A percentile compares a stretch with the other conserved stretches of the same genome.
These are phyloP conservation scores for Crithidia acanthocephali DNA, from an alignment of 208 protist species.

Conservation along the genomic window DNA sequence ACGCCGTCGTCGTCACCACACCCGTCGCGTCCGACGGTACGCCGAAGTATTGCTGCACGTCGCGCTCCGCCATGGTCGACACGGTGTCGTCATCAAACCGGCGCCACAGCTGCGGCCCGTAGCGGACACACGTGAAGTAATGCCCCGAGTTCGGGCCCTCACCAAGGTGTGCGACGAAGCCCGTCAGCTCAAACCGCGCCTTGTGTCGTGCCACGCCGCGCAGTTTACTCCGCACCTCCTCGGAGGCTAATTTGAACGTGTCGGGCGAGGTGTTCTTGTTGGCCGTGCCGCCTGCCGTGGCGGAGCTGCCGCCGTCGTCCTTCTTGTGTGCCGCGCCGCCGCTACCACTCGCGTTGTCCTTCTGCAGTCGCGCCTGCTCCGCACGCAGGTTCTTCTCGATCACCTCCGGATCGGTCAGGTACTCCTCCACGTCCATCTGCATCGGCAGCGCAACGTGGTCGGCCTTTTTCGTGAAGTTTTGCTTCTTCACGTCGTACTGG, in stretches of 20 bases:
- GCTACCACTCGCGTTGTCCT: conserved; percentile 2
- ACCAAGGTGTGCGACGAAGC: conserved; percentile 91
- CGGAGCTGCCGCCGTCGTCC: conserved; percentile 1
- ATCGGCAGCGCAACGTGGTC: conserved; percentile 90
- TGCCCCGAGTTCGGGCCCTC: conserved; percentile 83
- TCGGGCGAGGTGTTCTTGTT: conserved; percentile 21
- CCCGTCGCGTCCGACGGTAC: conserved; percentile 61
- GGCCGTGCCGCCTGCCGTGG: not conserved
- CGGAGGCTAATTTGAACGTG: conserved; percentile 43
- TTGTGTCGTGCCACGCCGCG: conserved; percentile 67
- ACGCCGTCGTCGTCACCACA: conserved; percentile 80
- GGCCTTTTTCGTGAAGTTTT: conserved; percentile 75
- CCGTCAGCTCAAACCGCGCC: conserved; percentile 83
- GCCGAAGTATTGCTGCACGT: conserved; percentile 87
- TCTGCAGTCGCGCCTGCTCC: conserved; percentile 21
- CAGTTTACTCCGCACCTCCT: conserved; percentile 50
- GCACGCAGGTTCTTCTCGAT: conserved; percentile 25
- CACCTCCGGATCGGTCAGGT: conserved; percentile 47
- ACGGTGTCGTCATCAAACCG: conserved; percentile 92
- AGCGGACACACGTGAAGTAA: conserved; percentile 92
- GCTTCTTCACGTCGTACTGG: conserved; percentile 79
- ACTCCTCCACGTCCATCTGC: conserved; percentile 88
- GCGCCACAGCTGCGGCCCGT: conserved; percentile 77
- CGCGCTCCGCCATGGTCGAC: conserved; percentile 71
- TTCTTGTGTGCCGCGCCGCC: conserved; percentile 4